Base-by-base conservation (phyloP, 495 filamentous ascomycete species). In the Niebla homalea region DNA sequence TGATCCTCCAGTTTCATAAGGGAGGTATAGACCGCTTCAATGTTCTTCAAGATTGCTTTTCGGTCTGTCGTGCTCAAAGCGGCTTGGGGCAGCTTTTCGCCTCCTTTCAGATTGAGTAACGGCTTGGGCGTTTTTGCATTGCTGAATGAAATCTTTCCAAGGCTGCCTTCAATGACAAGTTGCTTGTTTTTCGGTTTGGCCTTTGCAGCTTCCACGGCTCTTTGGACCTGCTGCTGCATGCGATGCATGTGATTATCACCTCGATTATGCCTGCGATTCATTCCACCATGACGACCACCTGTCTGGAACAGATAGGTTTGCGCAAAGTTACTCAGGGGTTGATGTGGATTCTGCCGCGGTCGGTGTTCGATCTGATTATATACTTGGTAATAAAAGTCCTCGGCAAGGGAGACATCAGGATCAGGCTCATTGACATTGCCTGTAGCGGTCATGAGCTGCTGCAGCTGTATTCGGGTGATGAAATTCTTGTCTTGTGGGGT, bases 401-500 rank as follows among this genome's bases (percentile, higher is more conserved):
- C 92, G 2, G 80, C 70, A 18, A 94, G 66, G 6, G 84, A 79
- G 47, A 85, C 80, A 57, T 94, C 89, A 0, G 81, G 79, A 37
- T 87, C 82, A 23, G 80, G 71, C 53, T 92, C 87, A 49, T 79
- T 85, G 7, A 87, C 75, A 60, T 87, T 88, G 11, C 89, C 89
- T 40, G 89, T 90, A 29, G 88, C 87, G 5, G 89, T 80, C 40
- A 99, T 86, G 22, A 99, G 76, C 59, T 97, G 93, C 63, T 97
- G 93, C 36, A 99, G 73, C 61, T 99, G 92, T 46, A 99, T 97
- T 14, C 93, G 80, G 10, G 93, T 96, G 51, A 99, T 92, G 62
- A 96, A 99, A 60, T 96, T 99, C 73, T 99, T 99, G 66, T 99
- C 92, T 61, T 94, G 88, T 2, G 93, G 93, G 18, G 93, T 97